Evolutionary conservation across 2,329 filamentous ascomycete genomes (phyloP).

Genomic region (Nectriaceae sp.): DNA sequence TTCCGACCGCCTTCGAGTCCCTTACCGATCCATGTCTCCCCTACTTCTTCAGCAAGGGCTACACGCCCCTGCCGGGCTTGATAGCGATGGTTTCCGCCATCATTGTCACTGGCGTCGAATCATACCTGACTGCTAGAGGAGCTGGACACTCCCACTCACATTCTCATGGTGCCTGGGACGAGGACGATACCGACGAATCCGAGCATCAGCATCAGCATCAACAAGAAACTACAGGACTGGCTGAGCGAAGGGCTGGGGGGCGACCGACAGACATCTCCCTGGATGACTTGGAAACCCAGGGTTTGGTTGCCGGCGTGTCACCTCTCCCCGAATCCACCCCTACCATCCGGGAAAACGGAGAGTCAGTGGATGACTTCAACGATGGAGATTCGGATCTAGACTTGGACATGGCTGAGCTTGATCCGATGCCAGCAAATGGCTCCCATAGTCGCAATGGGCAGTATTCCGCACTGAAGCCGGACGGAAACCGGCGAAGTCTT

Average conservation of each 20-base stretch:
- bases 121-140: conserved; percentile 77
- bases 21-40: conserved; percentile 73
- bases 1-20: conserved; percentile 68
- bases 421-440: conserved; percentile 38
- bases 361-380: conserved; percentile 35
- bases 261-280: conserved; percentile 53
- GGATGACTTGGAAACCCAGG: conserved; percentile 53
- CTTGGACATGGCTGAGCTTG: conserved; percentile 62
- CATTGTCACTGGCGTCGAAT: conserved; percentile 82
- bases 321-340: conserved; percentile 59
- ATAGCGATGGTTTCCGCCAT: conserved; percentile 83
- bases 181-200: conserved; percentile 42
- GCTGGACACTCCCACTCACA: conserved; percentile 64
- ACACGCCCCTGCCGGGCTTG: conserved; percentile 76
- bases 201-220: conserved; percentile 15
- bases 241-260: conserved; percentile 40
- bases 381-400: conserved; percentile 59
- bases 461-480: conserved; percentile 36
- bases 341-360: conserved; percentile 24
- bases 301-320: conserved; percentile 60
- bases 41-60: conserved; percentile 76
- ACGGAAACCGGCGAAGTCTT: conserved; percentile 1
- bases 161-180: conserved; percentile 50
- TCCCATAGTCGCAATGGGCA: conserved; percentile 26
- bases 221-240: conserved; percentile 34